A percentile compares a stretch with the other conserved stretches of the same genome.
These are phyloP conservation scores for Mrakia hoshinonis DNA, from an alignment of 768 basidiomycete species.

Conservation along the genomic window DNA sequence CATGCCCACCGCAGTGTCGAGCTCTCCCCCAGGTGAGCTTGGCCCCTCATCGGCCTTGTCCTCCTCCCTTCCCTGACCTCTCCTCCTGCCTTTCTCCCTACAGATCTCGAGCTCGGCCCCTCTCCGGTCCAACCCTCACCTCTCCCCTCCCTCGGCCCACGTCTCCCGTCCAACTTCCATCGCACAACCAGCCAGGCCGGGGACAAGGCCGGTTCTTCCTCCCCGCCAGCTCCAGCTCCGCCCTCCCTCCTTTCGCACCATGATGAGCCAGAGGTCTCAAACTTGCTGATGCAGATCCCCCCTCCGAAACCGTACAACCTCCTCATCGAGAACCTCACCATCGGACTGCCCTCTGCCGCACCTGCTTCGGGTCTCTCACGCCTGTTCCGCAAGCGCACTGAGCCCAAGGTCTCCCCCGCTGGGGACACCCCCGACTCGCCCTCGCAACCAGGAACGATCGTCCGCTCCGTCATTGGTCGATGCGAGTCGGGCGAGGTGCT, in stretches of 20 bases:
- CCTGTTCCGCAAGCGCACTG: neutral
- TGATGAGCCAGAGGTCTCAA: neutral
- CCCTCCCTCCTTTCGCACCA: neutral
- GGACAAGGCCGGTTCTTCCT: too few species aligned
- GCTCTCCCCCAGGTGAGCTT: too few species aligned
- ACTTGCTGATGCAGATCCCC: slow-evolving; percentile 25
- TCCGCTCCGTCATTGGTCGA: slow-evolving; percentile 37
- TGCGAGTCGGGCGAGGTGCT: slow-evolving; percentile 43
- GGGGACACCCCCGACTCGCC: neutral
- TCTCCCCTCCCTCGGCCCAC: too few species aligned
- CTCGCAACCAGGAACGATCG: slow-evolving; percentile 31
- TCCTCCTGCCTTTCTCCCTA: neutral
- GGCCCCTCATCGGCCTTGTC: neutral
- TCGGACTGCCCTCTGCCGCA: slow-evolving; percentile 33
- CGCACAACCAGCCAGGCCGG: too few species aligned
- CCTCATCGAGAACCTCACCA: slow-evolving; percentile 31
- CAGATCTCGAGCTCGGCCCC: neutral
- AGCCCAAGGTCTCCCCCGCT: neutral
- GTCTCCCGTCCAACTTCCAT: too few species aligned
- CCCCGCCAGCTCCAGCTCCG: neutral
- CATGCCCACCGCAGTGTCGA: too few species aligned
- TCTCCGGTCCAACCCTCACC: neutral
- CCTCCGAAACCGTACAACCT: slow-evolving; percentile 33
- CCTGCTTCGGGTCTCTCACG: slow-evolving; percentile 15
- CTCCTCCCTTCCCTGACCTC: neutral